Evolutionary conservation across 306 rosid genomes (phyloP).

Genomic region (Astragalus glycyphyllos): DNA sequence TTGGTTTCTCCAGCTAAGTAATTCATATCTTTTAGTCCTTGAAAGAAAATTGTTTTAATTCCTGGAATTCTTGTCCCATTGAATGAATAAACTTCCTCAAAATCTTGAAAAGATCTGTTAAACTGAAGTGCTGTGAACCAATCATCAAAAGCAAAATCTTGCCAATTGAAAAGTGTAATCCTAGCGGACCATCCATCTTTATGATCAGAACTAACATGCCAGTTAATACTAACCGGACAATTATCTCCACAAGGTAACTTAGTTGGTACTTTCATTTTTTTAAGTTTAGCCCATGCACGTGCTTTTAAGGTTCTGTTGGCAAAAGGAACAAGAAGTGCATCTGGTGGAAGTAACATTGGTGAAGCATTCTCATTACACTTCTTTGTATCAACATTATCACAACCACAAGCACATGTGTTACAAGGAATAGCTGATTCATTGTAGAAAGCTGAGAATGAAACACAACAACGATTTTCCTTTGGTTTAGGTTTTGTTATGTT

Average conservation of each 20-base stretch:
- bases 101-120: slow-evolving; percentile 52
- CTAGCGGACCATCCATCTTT: slow-evolving; percentile 81
- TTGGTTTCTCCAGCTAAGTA: slow-evolving; percentile 65
- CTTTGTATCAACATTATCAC: slow-evolving; percentile 27
- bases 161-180: slow-evolving; percentile 87
- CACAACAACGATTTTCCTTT: slow-evolving; percentile 65
- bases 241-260: slow-evolving; percentile 76
- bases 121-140: slow-evolving; percentile 76
- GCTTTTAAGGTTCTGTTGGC: slow-evolving; percentile 65
- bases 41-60: slow-evolving; percentile 60
- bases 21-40: slow-evolving; percentile 66
- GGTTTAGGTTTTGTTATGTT: slow-evolving; percentile 72
- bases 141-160: slow-evolving; percentile 51
- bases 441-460: slow-evolving; percentile 76
- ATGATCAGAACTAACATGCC: slow-evolving; percentile 77
- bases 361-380: slow-evolving; percentile 53
- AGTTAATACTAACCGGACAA: slow-evolving; percentile 82
- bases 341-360: slow-evolving; percentile 64
- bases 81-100: slow-evolving; percentile 70
- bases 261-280: slow-evolving; percentile 47
- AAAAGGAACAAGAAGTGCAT: slow-evolving; percentile 77
- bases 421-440: slow-evolving; percentile 80
- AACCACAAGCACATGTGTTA: slow-evolving; percentile 88
- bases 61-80: slow-evolving; percentile 69
- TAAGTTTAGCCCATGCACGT: slow-evolving; percentile 76